Percentiles rank a stretch among this genome's conserved stretches.
Conservation (phyloP, 257 asterid species). For the Cynanchum wilfordii region DNA sequence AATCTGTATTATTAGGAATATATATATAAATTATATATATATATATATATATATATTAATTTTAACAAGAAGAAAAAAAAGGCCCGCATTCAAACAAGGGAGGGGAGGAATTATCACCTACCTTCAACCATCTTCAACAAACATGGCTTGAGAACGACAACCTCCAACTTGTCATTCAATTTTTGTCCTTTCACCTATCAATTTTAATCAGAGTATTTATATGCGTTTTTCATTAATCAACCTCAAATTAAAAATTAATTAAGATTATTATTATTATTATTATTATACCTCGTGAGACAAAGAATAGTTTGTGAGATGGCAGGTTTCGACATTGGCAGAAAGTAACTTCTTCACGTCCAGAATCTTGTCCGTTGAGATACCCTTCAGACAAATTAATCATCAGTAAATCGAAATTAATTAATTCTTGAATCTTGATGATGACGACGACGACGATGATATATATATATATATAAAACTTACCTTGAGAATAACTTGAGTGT, state of each 20-base stretch:
- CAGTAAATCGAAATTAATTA: not conserved
- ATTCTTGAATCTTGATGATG: too few species aligned
- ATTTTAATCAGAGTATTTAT: too few species aligned
- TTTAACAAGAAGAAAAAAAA: not conserved
- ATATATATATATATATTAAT: too few species aligned
- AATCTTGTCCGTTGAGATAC: constrained; percentile 93
- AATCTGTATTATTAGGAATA: not conserved
- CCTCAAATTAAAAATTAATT: too few species aligned
- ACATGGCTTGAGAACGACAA: constrained; percentile 79
- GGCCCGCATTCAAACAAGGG: not conserved
- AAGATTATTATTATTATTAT: too few species aligned
- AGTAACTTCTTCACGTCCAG: constrained; percentile 83
- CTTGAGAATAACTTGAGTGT: constrained; percentile 78
- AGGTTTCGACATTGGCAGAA: constrained; percentile 74
- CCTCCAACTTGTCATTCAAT: constrained; percentile 72
- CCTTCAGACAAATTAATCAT: constrained; percentile 35
- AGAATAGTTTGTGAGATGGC: constrained; percentile 79
- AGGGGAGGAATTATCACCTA: constrained; percentile 29
- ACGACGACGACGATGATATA: not conserved
- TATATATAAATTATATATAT: too few species aligned
- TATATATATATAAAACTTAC: constrained; percentile 20
- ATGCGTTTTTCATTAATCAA: too few species aligned
- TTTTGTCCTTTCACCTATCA: constrained; percentile 76
- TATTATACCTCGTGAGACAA: constrained; percentile 74
- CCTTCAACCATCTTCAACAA: constrained; percentile 90